These are phyloP conservation scores for Radiomyces spectabilis DNA, from an alignment of 192 early-diverging fungal species.

Conservation along the genomic window DNA sequence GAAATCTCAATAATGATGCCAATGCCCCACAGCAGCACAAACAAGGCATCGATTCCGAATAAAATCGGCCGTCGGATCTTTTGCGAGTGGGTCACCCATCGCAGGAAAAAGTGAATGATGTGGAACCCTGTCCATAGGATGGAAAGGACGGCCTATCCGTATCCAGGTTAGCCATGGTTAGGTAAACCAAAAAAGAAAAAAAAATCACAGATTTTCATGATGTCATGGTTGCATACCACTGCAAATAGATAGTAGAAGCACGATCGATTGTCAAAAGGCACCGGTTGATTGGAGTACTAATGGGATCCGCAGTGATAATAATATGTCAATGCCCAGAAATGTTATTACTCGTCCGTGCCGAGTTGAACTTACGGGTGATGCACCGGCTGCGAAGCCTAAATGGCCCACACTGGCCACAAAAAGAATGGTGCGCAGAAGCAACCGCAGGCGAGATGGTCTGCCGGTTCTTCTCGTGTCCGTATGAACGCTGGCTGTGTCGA, in stretches of 20 bases:
- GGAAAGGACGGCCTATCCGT: constrained; percentile 15
- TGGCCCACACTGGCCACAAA: constrained; percentile 21
- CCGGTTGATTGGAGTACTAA: constrained; percentile 12
- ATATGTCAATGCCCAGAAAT: not conserved
- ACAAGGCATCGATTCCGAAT: constrained; percentile 15
- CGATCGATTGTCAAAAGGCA: constrained; percentile 18
- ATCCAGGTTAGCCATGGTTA: too few species aligned
- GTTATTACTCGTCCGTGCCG: not conserved
- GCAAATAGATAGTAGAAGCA: constrained; percentile 28
- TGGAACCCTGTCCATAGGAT: constrained; percentile 11
- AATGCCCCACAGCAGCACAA: constrained; percentile 27
- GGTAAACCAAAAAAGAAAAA: too few species aligned
- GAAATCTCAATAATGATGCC: constrained; percentile 18
- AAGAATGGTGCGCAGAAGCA: constrained; percentile 14
- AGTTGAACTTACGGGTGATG: constrained; percentile 20
- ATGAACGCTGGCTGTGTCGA: too few species aligned
- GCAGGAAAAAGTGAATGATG: constrained; percentile 10
- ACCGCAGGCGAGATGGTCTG: constrained; percentile 6
- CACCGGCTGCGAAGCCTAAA: constrained; percentile 31
- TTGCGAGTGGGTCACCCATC: constrained; percentile 4
- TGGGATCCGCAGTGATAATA: not conserved
- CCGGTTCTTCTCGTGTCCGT: not conserved
- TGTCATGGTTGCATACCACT: too few species aligned
- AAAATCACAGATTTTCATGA: too few species aligned
- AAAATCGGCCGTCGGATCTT: constrained; percentile 23